Evolutionary conservation across 129 eudicot species (phyloP), one percentile per base, ranked within the genome.

Genomic region (Centrapalus pauciflorus): DNA sequence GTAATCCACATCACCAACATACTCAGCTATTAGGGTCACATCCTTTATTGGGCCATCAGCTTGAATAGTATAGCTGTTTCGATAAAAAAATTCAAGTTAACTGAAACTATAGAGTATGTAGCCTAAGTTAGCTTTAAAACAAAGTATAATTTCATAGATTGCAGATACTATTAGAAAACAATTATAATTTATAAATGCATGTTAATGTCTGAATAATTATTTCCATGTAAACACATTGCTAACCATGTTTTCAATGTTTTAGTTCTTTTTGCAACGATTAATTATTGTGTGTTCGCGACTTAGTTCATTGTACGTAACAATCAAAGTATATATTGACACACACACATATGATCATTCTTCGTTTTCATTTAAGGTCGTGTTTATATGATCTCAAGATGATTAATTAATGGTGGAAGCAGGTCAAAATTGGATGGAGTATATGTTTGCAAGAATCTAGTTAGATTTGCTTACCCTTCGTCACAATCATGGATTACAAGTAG

Each of bases 1-100:
- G 73, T 70, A 90, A 63, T 90, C 95, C 59, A 90, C 95, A n/a
- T 90, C 95, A 40, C 97, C 95, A 0, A 77, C 28, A 24, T 90
- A 90, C 62, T 90, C 97, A 0, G 90, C 74, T 1, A 90, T 65
- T 33, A 86, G 66, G 4, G 97, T 86, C 79, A 86, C 20, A 61
- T 90, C 87, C 77, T 77, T 86, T 58, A 86, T 90, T 0, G 83
- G 85, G 34, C 74, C 89, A 69, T 84, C 95, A 21, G 88, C 95
- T 71, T 90, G 72, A 41, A 90, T 83, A 4, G 91, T 80, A 62
- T 78, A 89, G n/a, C 97, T 89, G 88, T 67, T 28, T 46, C n/a
- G n/a, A n/a, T n/a, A 3, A 54, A 29, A 35, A 14, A 51, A n/a
- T n/a, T n/a, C n/a, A n/a, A 19, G 14, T 16, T 16, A 13, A 24